Base-by-base conservation (phyloP, 805 yeast genomes). In the Ogataea paraovalis region DNA sequence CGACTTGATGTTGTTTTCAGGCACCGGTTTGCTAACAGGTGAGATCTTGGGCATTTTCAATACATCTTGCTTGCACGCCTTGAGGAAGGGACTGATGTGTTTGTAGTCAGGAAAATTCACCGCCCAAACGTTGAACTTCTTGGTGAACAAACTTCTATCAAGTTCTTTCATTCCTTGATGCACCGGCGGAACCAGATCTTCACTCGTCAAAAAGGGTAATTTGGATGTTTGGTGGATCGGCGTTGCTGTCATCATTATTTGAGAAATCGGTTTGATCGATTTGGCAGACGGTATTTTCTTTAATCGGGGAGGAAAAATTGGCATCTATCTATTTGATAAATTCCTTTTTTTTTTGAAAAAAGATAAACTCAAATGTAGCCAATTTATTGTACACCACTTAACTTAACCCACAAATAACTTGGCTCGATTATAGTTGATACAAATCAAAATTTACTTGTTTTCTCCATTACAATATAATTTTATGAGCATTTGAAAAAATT, bases 51-150 rank as follows among this genome's bases (percentile, higher is more conserved):
- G n/a, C 18, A 87, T 58, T 51, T 79, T 78, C 25, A 92, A 67
- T n/a, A 88, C 70, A 54, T 85, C 94, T 9, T 66, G 59, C 44
- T 76, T 74, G 60, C 78, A 76, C 3, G 65, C 56, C 58, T 82
- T 84, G n/a, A 82, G 76, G 61, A 90, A 83, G 2, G 58, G 58
- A 4, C 87, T 82, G 27, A 89, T 72, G 48, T 69, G 59, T 50
- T 76, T 69, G 1, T 92, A 87, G 46, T 90, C 82, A 4, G 83
- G 81, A 57, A 92, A 80, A 43, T 71, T 67, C 0, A 91, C 89
- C 23, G 82, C 85, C 55, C 87, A 78, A 19, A 89, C 68, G 1
- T 79, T 75, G 13, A 87, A 67, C n/a, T 71, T 67, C 14, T 72
- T 73, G 6, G 68, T 59, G 69, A 92, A 92, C 54, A 80, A 76